Percentiles rank a stretch among this genome's conserved stretches.
phyloP scores from a whole-genome alignment of 1,284 basidiomycete genomes.

The Cystobasidiaceae sp. region DNA sequence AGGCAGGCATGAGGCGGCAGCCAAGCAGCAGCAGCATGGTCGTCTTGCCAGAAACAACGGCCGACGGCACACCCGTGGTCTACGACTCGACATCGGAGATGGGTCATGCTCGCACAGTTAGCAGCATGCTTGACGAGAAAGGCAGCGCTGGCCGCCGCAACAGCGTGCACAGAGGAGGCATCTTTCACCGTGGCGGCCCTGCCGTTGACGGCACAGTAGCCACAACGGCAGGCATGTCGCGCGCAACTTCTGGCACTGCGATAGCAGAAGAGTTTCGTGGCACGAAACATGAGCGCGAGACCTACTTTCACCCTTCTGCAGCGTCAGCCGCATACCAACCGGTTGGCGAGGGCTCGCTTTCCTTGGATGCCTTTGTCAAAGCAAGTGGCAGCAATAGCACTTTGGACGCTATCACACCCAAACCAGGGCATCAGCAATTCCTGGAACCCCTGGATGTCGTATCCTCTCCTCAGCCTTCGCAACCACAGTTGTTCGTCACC shows the following conservation, averaged over 20 bases:
- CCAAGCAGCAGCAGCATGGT: constrained; percentile 4
- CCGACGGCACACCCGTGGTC: constrained; percentile 16
- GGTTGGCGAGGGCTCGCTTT: constrained; percentile 16
- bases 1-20: constrained; percentile 2
- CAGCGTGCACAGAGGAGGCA: constrained; percentile 5
- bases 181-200: constrained; percentile 16
- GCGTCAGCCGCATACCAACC: neutral
- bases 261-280: neutral
- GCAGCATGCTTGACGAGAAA: neutral
- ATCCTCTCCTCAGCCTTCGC: neutral
- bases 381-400: too few species aligned
- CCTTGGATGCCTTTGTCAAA: constrained; percentile 2
- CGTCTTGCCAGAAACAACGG: neutral
- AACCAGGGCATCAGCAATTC: constrained; percentile 7
- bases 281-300: too few species aligned
- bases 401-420: constrained; percentile 1
- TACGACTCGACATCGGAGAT: constrained; percentile 10
- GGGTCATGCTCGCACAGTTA: neutral
- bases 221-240: neutral
- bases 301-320: neutral
- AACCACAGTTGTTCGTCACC: neutral
- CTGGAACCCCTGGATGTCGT: neutral
- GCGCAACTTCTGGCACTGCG: neutral
- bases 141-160: neutral
- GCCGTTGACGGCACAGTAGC: neutral